These are phyloP conservation scores for Gypsophila paniculata DNA, from an alignment of 179 eudicot genomes.

Conservation along the genomic window DNA sequence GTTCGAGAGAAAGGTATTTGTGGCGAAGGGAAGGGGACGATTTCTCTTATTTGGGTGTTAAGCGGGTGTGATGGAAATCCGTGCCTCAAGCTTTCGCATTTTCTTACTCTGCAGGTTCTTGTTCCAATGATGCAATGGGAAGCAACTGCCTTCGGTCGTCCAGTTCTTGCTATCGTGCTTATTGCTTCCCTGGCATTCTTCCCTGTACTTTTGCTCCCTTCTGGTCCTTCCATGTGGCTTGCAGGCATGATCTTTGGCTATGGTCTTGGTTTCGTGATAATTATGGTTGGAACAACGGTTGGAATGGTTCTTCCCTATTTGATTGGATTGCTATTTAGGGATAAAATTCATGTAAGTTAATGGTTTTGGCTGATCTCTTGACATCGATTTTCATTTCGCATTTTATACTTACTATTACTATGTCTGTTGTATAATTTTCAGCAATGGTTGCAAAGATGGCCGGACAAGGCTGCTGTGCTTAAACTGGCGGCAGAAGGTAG, in stretches of 20 bases:
- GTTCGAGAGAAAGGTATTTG: no score
- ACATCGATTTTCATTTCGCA: neutral
- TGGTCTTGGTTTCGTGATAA: slow-evolving; percentile 83
- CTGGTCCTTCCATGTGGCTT: slow-evolving; percentile 97
- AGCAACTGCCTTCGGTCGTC: slow-evolving; percentile 92
- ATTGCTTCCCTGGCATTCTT: slow-evolving; percentile 81
- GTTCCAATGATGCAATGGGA: slow-evolving; percentile 84
- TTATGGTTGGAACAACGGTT: slow-evolving; percentile 90
- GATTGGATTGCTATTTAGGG: slow-evolving; percentile 72
- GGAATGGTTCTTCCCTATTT: slow-evolving; percentile 84
- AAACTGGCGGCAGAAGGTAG: slow-evolving; percentile 83
- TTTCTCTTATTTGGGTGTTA: no score
- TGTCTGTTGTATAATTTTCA: slow-evolving; percentile 24
- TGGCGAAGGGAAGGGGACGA: no score
- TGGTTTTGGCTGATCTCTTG: neutral
- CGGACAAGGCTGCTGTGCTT: slow-evolving; percentile 83
- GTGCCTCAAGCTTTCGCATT: slow-evolving; percentile 15
- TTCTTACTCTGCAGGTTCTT: slow-evolving; percentile 51
- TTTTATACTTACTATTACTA: neutral
- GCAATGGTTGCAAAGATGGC: slow-evolving; percentile 97
- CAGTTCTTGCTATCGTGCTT: slow-evolving; percentile 82
- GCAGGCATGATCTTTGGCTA: slow-evolving; percentile 99
- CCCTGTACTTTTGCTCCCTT: slow-evolving; percentile 77
- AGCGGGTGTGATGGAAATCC: neutral
- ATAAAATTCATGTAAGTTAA: slow-evolving; percentile 70